Percentiles rank a stretch among this genome's conserved stretches.
These are phyloP conservation scores for Talaromyces islandicus DNA, from an alignment of 2,329 filamentous ascomycete species.

Conservation along the genomic window DNA sequence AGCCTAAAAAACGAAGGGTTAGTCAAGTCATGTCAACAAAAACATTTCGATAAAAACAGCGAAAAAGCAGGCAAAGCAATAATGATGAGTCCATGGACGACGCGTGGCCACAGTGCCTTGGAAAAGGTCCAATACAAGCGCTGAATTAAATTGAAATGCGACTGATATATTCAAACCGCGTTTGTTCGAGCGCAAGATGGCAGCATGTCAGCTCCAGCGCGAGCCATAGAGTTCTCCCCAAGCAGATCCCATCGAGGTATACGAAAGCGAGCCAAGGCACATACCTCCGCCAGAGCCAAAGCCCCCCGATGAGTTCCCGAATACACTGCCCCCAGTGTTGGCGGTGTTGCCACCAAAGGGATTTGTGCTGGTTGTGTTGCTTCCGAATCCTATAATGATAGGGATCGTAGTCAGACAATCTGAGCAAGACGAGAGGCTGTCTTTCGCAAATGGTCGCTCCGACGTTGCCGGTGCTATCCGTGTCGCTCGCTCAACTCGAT, in stretches of 20 bases:
- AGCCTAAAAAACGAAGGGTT: conserved; percentile 23
- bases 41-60: background rate
- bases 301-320: conserved; percentile 31
- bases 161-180: background rate
- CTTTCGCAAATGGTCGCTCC: conserved; percentile 24
- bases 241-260: background rate
- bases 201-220: background rate
- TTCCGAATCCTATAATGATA: conserved; percentile 36
- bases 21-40: conserved; percentile 15
- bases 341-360: conserved; percentile 31
- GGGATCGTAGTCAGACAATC: conserved; percentile 33
- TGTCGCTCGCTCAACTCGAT: background rate
- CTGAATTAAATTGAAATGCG: background rate
- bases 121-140: background rate
- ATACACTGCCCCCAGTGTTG: conserved; percentile 27
- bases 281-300: conserved; percentile 40
- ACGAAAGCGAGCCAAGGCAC: conserved; percentile 15
- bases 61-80: background rate
- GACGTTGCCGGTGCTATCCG: conserved; percentile 16
- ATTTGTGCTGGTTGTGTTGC: conserved; percentile 28
- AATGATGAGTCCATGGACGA: background rate
- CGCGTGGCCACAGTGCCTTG: background rate
- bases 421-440: conserved; percentile 27
- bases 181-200: background rate
- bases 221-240: background rate